Evolutionary conservation across 1,284 basidiomycete species (phyloP).

Genomic region (Pascua guehoae): DNA sequence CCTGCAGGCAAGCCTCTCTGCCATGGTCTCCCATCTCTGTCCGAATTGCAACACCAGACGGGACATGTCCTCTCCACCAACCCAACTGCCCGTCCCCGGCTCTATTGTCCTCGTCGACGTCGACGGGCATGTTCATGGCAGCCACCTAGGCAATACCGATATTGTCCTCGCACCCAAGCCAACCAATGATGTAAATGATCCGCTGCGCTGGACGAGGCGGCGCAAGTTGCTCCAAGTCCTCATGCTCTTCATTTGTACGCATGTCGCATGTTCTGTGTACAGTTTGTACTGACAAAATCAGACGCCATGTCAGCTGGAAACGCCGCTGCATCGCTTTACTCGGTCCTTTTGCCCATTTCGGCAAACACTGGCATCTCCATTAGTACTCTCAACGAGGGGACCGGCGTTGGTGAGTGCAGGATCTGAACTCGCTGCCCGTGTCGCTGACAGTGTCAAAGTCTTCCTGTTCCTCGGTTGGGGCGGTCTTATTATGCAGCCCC

Average conservation of each 20-base stretch:
- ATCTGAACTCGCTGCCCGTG: not conserved
- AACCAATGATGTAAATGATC: constrained; percentile 23
- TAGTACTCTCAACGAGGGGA: constrained; percentile 21
- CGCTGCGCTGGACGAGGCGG: constrained; percentile 19
- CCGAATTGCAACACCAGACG: too few relatives aligned
- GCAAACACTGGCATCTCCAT: constrained; percentile 20
- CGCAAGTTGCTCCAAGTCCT: constrained; percentile 19
- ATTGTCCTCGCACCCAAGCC: constrained; percentile 22
- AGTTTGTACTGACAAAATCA: not conserved
- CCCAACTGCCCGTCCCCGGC: constrained; percentile 19
- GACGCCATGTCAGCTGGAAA: constrained; percentile 16
- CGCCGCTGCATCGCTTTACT: constrained; percentile 16
- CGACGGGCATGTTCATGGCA: not conserved
- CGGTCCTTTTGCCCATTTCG: constrained; percentile 22
- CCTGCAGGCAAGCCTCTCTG: too few relatives aligned
- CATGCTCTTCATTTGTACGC: constrained; percentile 20
- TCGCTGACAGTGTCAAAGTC: constrained; percentile 5
- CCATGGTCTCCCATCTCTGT: too few relatives aligned
- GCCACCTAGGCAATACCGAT: constrained; percentile 7
- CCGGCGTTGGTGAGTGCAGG: constrained; percentile 17
- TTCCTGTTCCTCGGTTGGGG: constrained; percentile 29
- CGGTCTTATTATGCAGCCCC: constrained; percentile 24
- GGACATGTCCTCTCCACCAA: too few relatives aligned
- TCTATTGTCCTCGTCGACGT: constrained; percentile 20
- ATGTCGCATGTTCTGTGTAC: constrained; percentile 1